Conservation (phyloP, 306 rosid species). For the Cicer arietinum region DNA sequence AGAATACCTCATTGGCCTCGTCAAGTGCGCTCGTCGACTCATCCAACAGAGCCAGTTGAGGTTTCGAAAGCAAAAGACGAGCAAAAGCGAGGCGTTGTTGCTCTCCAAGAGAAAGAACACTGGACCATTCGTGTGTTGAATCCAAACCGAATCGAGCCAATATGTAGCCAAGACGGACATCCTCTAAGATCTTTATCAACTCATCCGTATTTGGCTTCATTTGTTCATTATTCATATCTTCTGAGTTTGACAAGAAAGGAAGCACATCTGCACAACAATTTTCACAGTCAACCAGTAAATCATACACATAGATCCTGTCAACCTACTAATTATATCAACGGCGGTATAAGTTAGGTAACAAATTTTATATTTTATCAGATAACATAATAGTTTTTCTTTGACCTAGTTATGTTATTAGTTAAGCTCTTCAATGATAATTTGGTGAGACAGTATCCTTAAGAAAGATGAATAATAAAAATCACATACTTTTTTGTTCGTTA, state of each 20-base stretch:
- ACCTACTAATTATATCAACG: conserved; percentile 2
- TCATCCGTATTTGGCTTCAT: conserved; percentile 75
- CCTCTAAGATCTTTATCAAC: conserved; percentile 72
- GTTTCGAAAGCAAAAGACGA: conserved; percentile 84
- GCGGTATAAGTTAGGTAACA: neutral
- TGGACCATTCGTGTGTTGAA: conserved; percentile 86
- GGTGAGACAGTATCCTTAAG: neutral
- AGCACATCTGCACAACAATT: conserved; percentile 61
- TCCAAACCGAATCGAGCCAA: conserved; percentile 81
- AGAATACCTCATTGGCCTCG: conserved; percentile 87
- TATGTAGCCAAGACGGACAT: conserved; percentile 80
- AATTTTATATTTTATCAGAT: conserved; percentile 14
- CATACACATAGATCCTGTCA: conserved; percentile 11
- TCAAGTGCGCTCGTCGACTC: conserved; percentile 97
- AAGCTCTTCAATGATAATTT: conserved; percentile 5
- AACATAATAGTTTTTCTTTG: conserved; percentile 11
- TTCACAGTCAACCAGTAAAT: conserved; percentile 38
- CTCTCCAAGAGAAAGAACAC: conserved; percentile 97
- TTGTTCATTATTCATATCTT: conserved; percentile 46
- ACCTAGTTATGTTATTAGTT: conserved; percentile 16
- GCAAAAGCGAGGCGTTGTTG: conserved; percentile 98
- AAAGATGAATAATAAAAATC: conserved; percentile 26
- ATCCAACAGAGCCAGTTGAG: conserved; percentile 80
- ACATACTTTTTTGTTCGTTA: conserved; percentile 55
- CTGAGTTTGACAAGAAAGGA: conserved; percentile 73